Percentiles rank a stretch among this genome's conserved stretches.
Conservation (phyloP, 78 protist genomes). For the Chrysochromulina parva region DNA sequence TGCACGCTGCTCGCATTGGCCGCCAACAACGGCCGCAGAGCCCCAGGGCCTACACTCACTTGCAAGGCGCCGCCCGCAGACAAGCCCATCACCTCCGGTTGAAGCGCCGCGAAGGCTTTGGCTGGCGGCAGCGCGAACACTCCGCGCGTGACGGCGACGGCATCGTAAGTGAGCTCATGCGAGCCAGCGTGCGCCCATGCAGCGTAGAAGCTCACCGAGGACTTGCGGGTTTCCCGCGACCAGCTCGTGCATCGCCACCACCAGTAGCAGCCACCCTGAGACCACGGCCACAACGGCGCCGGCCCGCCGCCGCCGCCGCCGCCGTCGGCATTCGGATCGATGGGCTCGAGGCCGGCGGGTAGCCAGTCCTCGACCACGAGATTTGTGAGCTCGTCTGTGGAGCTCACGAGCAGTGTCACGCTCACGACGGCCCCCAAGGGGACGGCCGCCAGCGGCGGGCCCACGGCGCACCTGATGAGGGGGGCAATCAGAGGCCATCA, state of each 20-base stretch:
- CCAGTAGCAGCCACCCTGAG: neutral
- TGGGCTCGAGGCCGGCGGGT: slow-evolving; percentile 23
- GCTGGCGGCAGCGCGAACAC: neutral
- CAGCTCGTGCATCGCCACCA: neutral
- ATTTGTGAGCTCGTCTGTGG: neutral
- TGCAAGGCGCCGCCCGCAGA: neutral
- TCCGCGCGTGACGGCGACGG: neutral
- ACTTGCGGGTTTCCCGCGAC: neutral
- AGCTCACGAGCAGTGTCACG: neutral
- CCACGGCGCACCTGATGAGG: neutral
- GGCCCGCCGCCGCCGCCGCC: neutral
- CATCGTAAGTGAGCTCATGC: neutral
- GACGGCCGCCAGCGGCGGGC: neutral
- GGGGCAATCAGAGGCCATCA: neutral
- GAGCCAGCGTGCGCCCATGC: neutral
- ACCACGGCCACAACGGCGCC: neutral
- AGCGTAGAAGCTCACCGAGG: neutral
- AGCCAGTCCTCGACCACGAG: neutral
- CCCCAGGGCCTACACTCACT: neutral
- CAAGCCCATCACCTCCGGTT: slow-evolving; percentile 27
- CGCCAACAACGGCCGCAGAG: no score
- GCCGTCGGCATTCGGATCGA: slow-evolving; percentile 14
- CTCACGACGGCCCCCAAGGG: neutral
- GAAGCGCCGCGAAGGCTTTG: neutral
- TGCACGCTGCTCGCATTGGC: no score